phyloP scores from a whole-genome alignment of 1,284 basidiomycete genomes.

The Trametes pubescens region DNA sequence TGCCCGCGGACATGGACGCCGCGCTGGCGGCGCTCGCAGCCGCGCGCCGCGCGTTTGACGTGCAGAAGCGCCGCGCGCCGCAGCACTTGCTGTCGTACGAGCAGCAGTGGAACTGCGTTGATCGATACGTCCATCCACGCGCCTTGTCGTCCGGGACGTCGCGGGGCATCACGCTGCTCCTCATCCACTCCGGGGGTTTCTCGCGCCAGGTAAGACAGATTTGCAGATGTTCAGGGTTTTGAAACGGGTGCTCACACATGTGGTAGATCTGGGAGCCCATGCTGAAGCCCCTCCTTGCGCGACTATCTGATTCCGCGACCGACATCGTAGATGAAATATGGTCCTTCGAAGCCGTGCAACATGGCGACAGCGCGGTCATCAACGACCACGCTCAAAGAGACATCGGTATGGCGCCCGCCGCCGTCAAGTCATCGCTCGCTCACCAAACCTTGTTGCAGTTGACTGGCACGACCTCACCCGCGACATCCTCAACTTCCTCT shows the following conservation, averaged over 20 bases:
- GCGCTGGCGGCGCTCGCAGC: not conserved
- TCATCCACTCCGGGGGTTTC: not conserved
- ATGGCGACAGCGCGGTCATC: constrained; percentile 6
- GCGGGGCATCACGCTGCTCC: not conserved
- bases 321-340: constrained; percentile 4
- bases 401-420: not conserved
- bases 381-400: constrained; percentile 4
- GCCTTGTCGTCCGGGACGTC: not conserved
- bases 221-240: not conserved
- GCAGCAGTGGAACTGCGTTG: constrained; percentile 8
- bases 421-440: not conserved
- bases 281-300: not conserved
- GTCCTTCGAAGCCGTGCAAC: constrained; percentile 6
- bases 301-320: not conserved
- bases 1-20: constrained; percentile 3
- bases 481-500: constrained; percentile 3
- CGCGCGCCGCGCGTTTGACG: not conserved
- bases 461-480: constrained; percentile 3
- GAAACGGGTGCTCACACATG: not conserved
- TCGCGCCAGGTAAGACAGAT: not conserved
- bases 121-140: constrained; percentile 1
- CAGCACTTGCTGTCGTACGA: constrained; percentile 7
- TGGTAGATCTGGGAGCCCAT: constrained; percentile 2
- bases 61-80: constrained; percentile 1
- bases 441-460: not conserved